These are phyloP conservation scores for Picea mariana DNA, from an alignment of 83 land plant species.

Conservation along the genomic window DNA sequence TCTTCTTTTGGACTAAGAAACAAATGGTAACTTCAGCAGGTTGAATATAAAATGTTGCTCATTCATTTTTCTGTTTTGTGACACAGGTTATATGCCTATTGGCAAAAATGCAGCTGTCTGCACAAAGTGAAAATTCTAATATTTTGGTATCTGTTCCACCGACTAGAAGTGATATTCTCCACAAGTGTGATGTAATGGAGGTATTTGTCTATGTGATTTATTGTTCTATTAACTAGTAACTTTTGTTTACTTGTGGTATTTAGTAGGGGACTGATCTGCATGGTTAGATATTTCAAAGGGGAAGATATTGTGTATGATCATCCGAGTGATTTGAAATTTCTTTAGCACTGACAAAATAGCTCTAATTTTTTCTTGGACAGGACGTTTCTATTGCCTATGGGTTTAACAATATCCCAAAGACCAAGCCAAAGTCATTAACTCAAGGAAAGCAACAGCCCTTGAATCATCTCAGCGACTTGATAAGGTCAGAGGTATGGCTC, in stretches of 20 bases:
- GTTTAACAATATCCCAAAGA: conserved; percentile 74
- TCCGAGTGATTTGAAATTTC: background rate
- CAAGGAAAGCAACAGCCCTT: conserved; percentile 73
- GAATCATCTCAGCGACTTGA: conserved; percentile 66
- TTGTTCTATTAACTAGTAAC: background rate
- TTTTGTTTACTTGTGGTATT: background rate
- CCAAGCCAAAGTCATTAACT: conserved; percentile 49
- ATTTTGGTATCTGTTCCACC: conserved; percentile 80
- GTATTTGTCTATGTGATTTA: conserved; percentile 30
- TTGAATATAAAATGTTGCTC: background rate
- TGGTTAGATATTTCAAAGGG: background rate
- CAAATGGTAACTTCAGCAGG: background rate
- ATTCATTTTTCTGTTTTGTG: background rate
- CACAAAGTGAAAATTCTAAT: conserved; percentile 33
- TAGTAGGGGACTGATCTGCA: background rate
- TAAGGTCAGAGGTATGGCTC: conserved; percentile 74
- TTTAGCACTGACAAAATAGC: background rate
- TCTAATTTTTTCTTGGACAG: conserved; percentile 29
- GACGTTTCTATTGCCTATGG: conserved; percentile 98
- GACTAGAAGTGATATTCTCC: conserved; percentile 94
- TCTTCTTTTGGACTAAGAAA: too few species aligned
- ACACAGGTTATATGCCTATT: conserved; percentile 42
- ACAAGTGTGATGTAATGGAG: conserved; percentile 96
- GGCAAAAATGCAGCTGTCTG: conserved; percentile 83
- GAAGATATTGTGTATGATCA: background rate